A percentile compares a stretch with the other conserved stretches of the same genome.
Evolutionary conservation across 305 asterid species (phyloP).

Genomic region (Euphrasia arctica): DNA sequence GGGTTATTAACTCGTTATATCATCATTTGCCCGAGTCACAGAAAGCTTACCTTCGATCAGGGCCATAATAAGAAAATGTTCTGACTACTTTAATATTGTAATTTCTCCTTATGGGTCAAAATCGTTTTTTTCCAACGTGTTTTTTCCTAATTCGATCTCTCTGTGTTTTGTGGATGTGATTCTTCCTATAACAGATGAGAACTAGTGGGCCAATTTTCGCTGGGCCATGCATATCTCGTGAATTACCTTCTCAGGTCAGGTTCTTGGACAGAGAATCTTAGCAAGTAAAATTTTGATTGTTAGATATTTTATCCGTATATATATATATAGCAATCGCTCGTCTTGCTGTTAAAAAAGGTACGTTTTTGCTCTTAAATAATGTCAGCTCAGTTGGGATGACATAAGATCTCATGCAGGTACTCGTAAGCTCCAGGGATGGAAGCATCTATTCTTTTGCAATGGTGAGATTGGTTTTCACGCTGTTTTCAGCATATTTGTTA

Average conservation of each 20-base stretch:
- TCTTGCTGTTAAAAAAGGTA: constrained; percentile 1
- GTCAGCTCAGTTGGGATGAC: background rate
- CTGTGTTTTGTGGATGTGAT: too few species aligned
- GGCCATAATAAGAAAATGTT: too few species aligned
- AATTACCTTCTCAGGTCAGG: constrained; percentile 68
- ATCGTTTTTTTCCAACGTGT: background rate
- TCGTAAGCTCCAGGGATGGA: constrained; percentile 87
- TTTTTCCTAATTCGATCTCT: too few species aligned
- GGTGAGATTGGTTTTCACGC: constrained; percentile 40
- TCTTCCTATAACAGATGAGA: constrained; percentile 44
- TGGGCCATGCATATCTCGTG: constrained; percentile 71
- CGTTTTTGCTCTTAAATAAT: background rate
- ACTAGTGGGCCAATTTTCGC: constrained; percentile 89
- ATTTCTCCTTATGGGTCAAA: background rate
- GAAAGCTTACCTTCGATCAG: too few species aligned
- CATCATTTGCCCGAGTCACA: too few species aligned
- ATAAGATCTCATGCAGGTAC: constrained; percentile 47
- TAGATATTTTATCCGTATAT: background rate
- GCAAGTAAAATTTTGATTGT: background rate
- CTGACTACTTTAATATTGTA: too few species aligned
- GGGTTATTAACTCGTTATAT: background rate
- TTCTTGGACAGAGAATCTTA: constrained; percentile 22
- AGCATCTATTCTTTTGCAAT: constrained; percentile 66
- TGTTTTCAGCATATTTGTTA: too few species aligned
- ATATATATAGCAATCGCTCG: background rate